Evolutionary conservation across 2,329 filamentous ascomycete species (phyloP), one percentile per base, ranked within the genome.

Genomic region (Aspergillus pseudonomiae): DNA sequence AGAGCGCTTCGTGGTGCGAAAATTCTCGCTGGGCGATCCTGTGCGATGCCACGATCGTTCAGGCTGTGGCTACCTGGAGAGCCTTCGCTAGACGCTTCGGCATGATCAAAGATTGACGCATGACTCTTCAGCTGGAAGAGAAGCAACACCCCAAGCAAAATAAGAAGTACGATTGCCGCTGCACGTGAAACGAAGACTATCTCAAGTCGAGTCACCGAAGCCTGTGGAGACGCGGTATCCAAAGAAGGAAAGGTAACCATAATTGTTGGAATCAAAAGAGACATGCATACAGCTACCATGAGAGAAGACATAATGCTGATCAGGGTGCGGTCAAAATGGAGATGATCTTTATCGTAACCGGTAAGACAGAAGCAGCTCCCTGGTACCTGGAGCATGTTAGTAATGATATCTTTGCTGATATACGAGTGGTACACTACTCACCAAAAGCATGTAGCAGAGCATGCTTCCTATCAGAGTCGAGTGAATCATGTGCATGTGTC

Each of bases 391-490:
- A 10, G 48, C 16, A 3, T 28, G 1, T 45, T 30, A 21, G 5
- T 21, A 34, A 41, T 30, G 32, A 24, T 26, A 7, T 4, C 28
- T 14, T 30, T 32, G 19, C 46, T 50, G 6, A 12, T 11, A n/a
- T 28, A 28, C 28, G 46, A 48, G 4, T 11, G 7, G 6, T 36
- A n/a, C 6, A 28, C 4, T 2, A 54, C 59, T 41, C 57, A 95
- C 91, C 21, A 95, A 85, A 9, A 95, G 84, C 60, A 96, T 78
- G 74, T 96, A 96, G 60, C 91, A 94, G 21, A 96, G 82, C 73
- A 96, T 94, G 75, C 89, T 92, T 63, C 93, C 93, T 64, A 96
- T 90, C 32, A 96, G 83, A 0, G 92, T 95, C 0, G 92, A 94
- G 77, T 96, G 92, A 7, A 94, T 91, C 62, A 96, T 93, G 41